Evolutionary conservation across 805 yeast genomes (phyloP).

Genomic region (Vanderwaltozyma polyspora): DNA sequence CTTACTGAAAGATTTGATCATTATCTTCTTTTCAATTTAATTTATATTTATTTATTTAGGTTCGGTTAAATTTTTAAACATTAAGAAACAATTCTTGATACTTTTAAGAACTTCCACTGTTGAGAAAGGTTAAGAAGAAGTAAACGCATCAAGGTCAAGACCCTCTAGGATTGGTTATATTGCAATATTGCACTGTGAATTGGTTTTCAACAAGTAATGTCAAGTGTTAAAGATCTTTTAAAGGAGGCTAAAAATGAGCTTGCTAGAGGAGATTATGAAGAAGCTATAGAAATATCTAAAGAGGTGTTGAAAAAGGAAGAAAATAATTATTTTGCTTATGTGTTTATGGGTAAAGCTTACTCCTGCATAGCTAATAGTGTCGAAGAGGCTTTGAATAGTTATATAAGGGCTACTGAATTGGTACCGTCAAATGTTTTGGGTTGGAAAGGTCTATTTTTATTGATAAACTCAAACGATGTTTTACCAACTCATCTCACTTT

Average conservation of each 20-base stretch:
- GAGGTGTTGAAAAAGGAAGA: conserved; percentile 47
- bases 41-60: no score
- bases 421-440: conserved; percentile 47
- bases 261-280: conserved; percentile 46
- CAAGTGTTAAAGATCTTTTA: conserved; percentile 27
- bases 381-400: conserved; percentile 22
- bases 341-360: conserved; percentile 62
- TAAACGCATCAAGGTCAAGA: no score
- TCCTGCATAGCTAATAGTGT: conserved; percentile 29
- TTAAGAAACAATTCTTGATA: no score
- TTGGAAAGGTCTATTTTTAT: conserved; percentile 69
- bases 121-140: no score
- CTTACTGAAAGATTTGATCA: no score
- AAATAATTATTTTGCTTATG: conserved; percentile 50
- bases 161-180: no score
- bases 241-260: conserved; percentile 44
- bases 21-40: no score
- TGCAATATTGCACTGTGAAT: no score
- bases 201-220: conserved; percentile 13
- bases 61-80: no score
- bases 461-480: conserved; percentile 19
- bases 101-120: no score
- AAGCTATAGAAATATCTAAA: conserved; percentile 45
- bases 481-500: conserved; percentile 32
- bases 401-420: conserved; percentile 38